Conservation (phyloP, 768 basidiomycete genomes). For the Leccinum aurantiacum region DNA sequence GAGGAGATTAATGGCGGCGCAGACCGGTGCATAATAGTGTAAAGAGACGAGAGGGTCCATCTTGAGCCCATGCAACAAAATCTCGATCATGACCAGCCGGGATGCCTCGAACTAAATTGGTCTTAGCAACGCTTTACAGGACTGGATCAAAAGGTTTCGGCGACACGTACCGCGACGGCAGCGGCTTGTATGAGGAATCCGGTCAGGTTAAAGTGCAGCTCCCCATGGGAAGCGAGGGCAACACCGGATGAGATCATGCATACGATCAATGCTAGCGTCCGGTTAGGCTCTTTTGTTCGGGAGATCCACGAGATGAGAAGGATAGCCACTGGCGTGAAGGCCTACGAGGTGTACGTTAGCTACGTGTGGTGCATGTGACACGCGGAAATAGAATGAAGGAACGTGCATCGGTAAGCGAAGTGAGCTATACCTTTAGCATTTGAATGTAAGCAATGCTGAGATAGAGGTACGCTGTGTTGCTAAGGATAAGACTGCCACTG, state of each 20-base stretch:
- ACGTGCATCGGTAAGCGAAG: neutral
- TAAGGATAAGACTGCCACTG: slow-evolving; percentile 86
- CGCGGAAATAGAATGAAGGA: neutral
- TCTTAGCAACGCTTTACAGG: slow-evolving; percentile 1
- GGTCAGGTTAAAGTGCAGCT: slow-evolving; percentile 77
- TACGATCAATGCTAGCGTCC: slow-evolving; percentile 78
- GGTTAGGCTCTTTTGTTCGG: slow-evolving; percentile 85
- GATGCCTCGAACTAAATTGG: slow-evolving; percentile 79
- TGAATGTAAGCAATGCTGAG: slow-evolving; percentile 94
- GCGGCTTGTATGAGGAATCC: slow-evolving; percentile 89
- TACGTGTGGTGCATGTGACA: neutral
- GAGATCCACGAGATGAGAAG: slow-evolving; percentile 91
- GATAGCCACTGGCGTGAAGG: slow-evolving; percentile 87
- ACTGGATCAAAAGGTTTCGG: neutral
- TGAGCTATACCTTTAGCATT: slow-evolving; percentile 76
- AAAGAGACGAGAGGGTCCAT: slow-evolving; percentile 97
- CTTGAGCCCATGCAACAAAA: slow-evolving; percentile 90
- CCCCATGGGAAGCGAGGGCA: slow-evolving; percentile 86
- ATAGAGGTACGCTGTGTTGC: slow-evolving; percentile 91
- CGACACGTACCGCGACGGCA: slow-evolving; percentile 64
- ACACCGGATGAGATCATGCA: slow-evolving; percentile 90
- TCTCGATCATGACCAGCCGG: slow-evolving; percentile 94
- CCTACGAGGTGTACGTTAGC: slow-evolving; percentile 44
- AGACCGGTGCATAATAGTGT: slow-evolving; percentile 96
- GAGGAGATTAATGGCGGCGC: slow-evolving; percentile 82